Conservation (phyloP, 495 filamentous ascomycete species). For the Xylaria sp. region DNA sequence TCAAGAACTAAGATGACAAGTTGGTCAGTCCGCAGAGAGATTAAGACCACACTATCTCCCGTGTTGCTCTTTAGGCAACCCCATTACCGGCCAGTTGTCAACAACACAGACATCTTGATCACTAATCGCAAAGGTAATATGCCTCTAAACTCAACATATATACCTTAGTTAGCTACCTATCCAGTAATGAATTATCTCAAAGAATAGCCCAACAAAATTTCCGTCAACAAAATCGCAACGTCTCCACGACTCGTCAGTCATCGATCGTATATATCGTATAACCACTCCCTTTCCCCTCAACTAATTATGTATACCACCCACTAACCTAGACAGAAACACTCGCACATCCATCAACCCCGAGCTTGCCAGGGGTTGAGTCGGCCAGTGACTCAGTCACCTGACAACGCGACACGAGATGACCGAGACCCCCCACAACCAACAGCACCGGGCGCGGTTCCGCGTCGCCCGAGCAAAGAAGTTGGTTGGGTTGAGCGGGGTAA, state of each 20-base stretch:
- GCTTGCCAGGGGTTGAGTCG: neutral
- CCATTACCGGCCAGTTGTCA: neutral
- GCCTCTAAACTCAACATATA: neutral
- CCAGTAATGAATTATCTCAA: too few species aligned
- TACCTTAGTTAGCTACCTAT: neutral
- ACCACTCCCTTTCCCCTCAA: neutral
- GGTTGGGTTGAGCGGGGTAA: neutral
- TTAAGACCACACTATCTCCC: neutral
- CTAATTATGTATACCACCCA: too few species aligned
- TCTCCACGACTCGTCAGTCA: neutral
- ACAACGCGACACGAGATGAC: conserved; percentile 24
- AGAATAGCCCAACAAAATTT: conserved; percentile 7
- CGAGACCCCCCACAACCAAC: neutral
- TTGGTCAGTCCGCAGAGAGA: neutral
- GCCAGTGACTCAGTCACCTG: conserved; percentile 29
- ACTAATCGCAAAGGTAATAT: conserved; percentile 11
- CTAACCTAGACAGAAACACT: too few species aligned
- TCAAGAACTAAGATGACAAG: neutral
- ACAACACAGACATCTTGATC: neutral
- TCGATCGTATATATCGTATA: neutral
- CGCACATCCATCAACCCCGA: conserved; percentile 19
- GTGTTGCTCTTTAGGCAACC: neutral
- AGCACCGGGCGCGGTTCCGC: conserved; percentile 8
- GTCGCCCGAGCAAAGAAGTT: neutral
- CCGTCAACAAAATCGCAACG: conserved; percentile 6